Evolutionary conservation across 2,329 filamentous ascomycete species (phyloP), one percentile per base, ranked within the genome.

Genomic region (Penicillium sp.): DNA sequence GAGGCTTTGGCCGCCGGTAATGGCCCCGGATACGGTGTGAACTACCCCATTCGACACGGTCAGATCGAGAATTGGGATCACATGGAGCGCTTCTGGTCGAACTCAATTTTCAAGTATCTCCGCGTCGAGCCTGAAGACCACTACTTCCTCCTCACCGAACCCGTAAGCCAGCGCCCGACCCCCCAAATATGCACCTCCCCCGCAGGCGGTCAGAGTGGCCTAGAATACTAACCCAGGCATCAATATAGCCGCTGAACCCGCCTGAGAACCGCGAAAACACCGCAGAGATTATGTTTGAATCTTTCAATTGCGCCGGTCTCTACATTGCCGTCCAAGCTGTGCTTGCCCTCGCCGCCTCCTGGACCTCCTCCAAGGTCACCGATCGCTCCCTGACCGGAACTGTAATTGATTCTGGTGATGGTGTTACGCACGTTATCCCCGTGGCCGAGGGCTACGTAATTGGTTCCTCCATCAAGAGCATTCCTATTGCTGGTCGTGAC

Each of bases 31-130:
- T 99, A 99, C 76, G 93, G 91, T 52, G 81, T 99, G 72, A 90
- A 97, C 77, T 99, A 97, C 74, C 94, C 94, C 52, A 97, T 99
- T 67, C 86, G 94, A 61, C 94, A 99, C 70, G 94, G 94, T 45
- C 94, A 99, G 79, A 90, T 99, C 74, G 94, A 99, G 79, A 97
- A 99, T 72, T 99, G 94, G 94, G 94, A 99, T 76, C 90, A 96
- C 68, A 99, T 99, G 94, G 94, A 99, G 76, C 87, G 94, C 59
- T 99, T 97, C 79, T 99, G 94, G 94, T 97, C 95, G 63, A 97
- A 97, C 79, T 99, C 94, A 59, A 99, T 99, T 77, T 99, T 99
- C 85, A 99, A 99, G 75, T 99, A 99, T 71, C 83, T 99, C 48
- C 86, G 94, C 66, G 94, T 99, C 63, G 94, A 99, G 77, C 94